Evolutionary conservation across 371 early-diverging fungal genomes (phyloP).

Genomic region (Apophysomyces trapeziformis): DNA sequence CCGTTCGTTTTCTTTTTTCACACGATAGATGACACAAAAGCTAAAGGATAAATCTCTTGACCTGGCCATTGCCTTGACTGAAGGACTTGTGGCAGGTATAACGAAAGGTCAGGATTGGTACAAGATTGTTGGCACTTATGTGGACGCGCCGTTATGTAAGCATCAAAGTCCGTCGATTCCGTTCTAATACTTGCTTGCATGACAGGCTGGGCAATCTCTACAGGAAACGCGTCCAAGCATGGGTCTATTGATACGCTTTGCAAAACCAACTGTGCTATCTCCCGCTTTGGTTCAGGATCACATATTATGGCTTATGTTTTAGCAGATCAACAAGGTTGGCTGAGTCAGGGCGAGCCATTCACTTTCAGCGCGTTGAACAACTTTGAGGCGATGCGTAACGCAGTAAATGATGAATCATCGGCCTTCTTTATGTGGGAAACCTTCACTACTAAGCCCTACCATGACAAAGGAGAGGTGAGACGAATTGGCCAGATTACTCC

Average conservation of each 20-base stretch:
- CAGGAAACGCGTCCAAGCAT: slow-evolving; percentile 55
- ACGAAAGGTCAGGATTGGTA: slow-evolving; percentile 63
- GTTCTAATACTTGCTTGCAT: not conserved
- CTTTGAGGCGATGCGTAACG: slow-evolving; percentile 75
- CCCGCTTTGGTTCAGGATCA: slow-evolving; percentile 81
- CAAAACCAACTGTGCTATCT: slow-evolving; percentile 71
- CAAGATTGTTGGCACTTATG: slow-evolving; percentile 79
- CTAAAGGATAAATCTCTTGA: slow-evolving; percentile 74
- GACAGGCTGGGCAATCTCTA: slow-evolving; percentile 74
- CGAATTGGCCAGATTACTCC: slow-evolving; percentile 79
- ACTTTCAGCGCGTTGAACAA: slow-evolving; percentile 70
- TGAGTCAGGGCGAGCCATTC: slow-evolving; percentile 47
- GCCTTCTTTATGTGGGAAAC: slow-evolving; percentile 91
- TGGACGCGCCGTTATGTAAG: slow-evolving; percentile 75
- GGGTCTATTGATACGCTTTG: slow-evolving; percentile 61
- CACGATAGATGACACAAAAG: slow-evolving; percentile 74
- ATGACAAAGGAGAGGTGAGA: slow-evolving; percentile 71
- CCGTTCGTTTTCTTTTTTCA: not conserved
- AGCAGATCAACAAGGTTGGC: slow-evolving; percentile 75
- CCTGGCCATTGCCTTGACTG: slow-evolving; percentile 84
- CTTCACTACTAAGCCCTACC: slow-evolving; percentile 85
- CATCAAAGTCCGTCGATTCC: not conserved
- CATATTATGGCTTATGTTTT: slow-evolving; percentile 86
- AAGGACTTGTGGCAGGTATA: slow-evolving; percentile 81
- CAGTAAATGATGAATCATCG: slow-evolving; percentile 59